Conservation (phyloP, 345 rosid genomes). For the Linum lewisii region DNA sequence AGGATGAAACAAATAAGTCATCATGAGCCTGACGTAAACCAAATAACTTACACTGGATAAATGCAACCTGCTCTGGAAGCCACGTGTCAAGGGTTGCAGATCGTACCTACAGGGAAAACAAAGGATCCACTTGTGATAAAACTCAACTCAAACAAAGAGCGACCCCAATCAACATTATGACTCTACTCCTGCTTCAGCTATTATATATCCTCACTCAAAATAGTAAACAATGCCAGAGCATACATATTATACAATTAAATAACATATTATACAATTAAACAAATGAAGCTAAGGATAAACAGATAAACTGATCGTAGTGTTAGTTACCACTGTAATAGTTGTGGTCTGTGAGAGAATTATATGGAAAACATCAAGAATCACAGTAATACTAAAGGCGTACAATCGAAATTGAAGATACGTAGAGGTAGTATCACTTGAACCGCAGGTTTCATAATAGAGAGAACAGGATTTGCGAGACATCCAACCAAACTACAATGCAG, state of each 20-base stretch:
- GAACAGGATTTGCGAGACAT: not conserved
- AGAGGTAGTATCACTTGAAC: not conserved
- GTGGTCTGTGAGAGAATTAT: too few relatives aligned
- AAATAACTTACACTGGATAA: constrained; percentile 9
- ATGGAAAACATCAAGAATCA: too few relatives aligned
- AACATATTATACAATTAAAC: not conserved
- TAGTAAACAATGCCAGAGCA: too few relatives aligned
- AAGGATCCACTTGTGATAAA: not conserved
- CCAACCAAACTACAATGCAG: not conserved
- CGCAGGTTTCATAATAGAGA: not conserved
- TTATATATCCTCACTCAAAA: not conserved
- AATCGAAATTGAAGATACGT: too few relatives aligned
- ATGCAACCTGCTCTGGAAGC: constrained; percentile 13
- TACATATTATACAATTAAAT: too few relatives aligned
- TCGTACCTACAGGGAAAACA: constrained; percentile 4
- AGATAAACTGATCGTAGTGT: not conserved
- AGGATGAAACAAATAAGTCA: not conserved
- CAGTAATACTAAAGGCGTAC: not conserved
- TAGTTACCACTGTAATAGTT: not conserved
- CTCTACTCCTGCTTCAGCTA: not conserved
- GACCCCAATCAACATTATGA: not conserved
- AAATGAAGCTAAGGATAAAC: not conserved
- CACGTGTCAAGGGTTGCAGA: constrained; percentile 12
- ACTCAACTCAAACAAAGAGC: not conserved
- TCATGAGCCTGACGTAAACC: not conserved